Base-by-base conservation (phyloP, 352 stramenopile genomes). In the Salisapilia sapeloensis region DNA sequence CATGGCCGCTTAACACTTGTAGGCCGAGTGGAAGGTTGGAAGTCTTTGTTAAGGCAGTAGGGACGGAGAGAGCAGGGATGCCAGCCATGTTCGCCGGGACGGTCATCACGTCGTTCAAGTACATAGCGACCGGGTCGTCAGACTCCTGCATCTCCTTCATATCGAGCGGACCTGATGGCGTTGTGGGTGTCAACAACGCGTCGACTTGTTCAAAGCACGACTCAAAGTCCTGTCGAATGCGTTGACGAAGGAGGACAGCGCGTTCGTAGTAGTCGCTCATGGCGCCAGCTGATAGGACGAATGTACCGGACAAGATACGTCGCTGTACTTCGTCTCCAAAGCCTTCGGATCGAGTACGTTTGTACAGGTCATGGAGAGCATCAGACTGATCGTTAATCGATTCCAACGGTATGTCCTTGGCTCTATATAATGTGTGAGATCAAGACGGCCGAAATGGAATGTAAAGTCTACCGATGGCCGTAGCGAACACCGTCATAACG, bases 401-500 rank as follows among this genome's bases (percentile, higher is more conserved):
- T 19, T 62, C 50, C 10, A 72, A 34, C 16, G 49, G 44, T 4
- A 75, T 41, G 22, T 65, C 48, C 33, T 78, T 75, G 13, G 67
- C 62, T 22, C 65, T 80, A 17, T 10, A 33, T 17, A 33, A 21
- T 10, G 19, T 10, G 3, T 20, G 24, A 41, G 24, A 12, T 50
- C 12, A 44, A 22, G 3, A 35, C 8, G 20, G 10, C 5, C 13
- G 30, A 30, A 10, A 16, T 10, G 11, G 14, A 29, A 4, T 13
- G 6, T 18, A 15, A 37, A 5, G 23, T 38, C 15, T 48, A 81
- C 64, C 66, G 63, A 44, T 81, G 65, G 23, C 84, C 82, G 26
- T 95, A 96, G 34, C 78, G 71, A 34, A 98, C 80, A 10, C 92
- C 93, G 56, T 98, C 93, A 51, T 98, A 99, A 25, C 94, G 71